Conservation (phyloP, 1,139 yeast species). For the Kurtzmaniella quercitrusa region DNA sequence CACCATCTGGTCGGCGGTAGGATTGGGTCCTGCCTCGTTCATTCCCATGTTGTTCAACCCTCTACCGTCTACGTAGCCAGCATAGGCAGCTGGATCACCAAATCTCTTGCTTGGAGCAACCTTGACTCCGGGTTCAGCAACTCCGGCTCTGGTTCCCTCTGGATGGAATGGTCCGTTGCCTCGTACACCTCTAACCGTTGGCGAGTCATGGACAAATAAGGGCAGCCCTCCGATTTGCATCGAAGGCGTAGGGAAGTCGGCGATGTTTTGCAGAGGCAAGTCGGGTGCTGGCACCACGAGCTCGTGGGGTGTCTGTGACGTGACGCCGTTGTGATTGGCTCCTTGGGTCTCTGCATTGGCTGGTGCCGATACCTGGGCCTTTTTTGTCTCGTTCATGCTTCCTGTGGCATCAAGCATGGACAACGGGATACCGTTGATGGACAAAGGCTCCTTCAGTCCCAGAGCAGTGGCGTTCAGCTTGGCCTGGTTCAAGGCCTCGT, state of each 20-base stretch:
- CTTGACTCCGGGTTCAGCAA: background rate
- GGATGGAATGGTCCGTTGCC: background rate
- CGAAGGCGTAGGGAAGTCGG: background rate
- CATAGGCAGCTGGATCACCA: background rate
- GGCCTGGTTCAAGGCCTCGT: constrained; percentile 61
- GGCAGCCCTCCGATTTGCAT: background rate
- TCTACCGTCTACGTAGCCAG: background rate
- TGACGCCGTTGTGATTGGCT: background rate
- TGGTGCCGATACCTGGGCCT: background rate
- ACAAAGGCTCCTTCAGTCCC: constrained; percentile 52
- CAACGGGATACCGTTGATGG: constrained; percentile 76
- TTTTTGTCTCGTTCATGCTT: constrained; percentile 37
- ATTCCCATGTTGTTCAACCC: background rate
- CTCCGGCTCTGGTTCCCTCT: background rate
- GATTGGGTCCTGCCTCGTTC: constrained; percentile 15
- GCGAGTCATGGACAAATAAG: background rate
- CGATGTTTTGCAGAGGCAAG: background rate
- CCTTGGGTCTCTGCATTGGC: background rate
- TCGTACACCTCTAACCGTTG: background rate
- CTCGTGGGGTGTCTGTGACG: background rate
- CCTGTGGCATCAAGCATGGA: constrained; percentile 82
- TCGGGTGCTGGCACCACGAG: background rate
- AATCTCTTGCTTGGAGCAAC: background rate
- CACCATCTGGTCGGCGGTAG: constrained; percentile 40
- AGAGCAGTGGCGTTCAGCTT: constrained; percentile 52